Base-by-base conservation (phyloP, 2,329 filamentous ascomycete species). In the Aspergillus fructus region DNA sequence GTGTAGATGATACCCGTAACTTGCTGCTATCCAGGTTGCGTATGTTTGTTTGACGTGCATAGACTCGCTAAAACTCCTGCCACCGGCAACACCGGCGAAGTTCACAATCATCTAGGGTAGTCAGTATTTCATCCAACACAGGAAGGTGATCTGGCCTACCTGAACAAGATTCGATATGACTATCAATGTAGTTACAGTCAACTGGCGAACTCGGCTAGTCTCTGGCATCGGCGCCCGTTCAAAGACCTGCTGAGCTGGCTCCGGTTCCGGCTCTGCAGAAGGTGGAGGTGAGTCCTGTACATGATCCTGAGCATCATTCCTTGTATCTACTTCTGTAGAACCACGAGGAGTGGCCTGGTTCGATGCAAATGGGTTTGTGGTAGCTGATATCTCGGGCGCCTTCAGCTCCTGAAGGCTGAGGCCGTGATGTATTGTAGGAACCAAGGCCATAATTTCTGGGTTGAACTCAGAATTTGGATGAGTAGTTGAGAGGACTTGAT, bases 11-110 rank as follows among this genome's bases (percentile, higher is more conserved):
- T 53, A 68, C 66, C 57, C 61, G 54, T 69, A 69, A 48, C 66
- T 69, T 47, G 66, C 66, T 2, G 57, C 66, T 15, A 68, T 64
- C 66, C 66, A 69, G 13, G 65, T 66, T 9, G 66, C 64, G 49
- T 64, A 68, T 8, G 62, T 53, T 3, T 60, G 48, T 7, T 66
- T 53, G 4, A 58, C 60, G 7, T 61, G 56, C 43, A 69, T 58
- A 3, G 62, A 59, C 33, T 64, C 49, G 34, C 52, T 61, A n/a
- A 69, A 55, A 23, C 48, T 55, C 8, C 62, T 65, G 11, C 66
- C 67, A 30, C 67, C 67, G 3, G 66, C 66, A 17, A 68, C 56
- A 0, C 66, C 67, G 5, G 66, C 62, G 42, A 69, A 69, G 47
- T 67, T 69, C 2, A 66, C 66, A 4, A 64, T 67, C 67, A 69